Evolutionary conservation across 2,329 filamentous ascomycete species (phyloP).

Genomic region (Pezicula rhizophila): DNA sequence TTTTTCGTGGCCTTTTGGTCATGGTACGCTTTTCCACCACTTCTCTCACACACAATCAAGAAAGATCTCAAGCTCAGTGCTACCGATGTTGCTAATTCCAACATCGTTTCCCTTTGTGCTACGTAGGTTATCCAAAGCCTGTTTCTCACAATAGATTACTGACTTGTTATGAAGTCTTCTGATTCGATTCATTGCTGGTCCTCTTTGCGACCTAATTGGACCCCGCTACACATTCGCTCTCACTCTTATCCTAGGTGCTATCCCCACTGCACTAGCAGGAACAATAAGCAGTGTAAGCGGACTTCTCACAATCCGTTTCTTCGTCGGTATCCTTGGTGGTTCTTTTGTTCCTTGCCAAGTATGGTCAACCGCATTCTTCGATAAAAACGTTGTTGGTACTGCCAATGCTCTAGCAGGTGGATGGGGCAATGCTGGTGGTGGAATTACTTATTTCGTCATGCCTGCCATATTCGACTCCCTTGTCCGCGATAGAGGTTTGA

Average conservation of each 20-base stretch:
- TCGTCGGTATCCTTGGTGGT: conserved; percentile 72
- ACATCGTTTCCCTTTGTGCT: conserved; percentile 73
- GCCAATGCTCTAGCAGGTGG: conserved; percentile 82
- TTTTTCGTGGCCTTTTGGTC: conserved; percentile 87
- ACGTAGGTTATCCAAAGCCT: conserved; percentile 36
- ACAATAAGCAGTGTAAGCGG: conserved; percentile 62
- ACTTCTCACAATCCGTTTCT: conserved; percentile 70
- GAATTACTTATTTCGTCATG: conserved; percentile 90
- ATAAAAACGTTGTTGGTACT: conserved; percentile 85
- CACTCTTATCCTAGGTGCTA: conserved; percentile 69
- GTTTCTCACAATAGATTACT: background rate
- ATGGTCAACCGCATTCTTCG: conserved; percentile 89
- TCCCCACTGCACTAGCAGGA: conserved; percentile 78
- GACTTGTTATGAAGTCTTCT: conserved; percentile 39
- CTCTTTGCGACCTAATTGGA: conserved; percentile 79
- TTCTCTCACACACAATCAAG: conserved; percentile 68
- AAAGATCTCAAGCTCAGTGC: conserved; percentile 68
- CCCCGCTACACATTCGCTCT: conserved; percentile 74
- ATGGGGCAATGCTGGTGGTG: conserved; percentile 81
- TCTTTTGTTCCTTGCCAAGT: conserved; percentile 84
- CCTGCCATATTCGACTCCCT: conserved; percentile 81
- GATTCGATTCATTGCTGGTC: conserved; percentile 71
- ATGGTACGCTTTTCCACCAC: conserved; percentile 86
- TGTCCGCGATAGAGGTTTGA: conserved; percentile 50
- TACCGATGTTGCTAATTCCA: conserved; percentile 76